A percentile compares a stretch with the other conserved stretches of the same genome.
Evolutionary conservation across 1,284 basidiomycete species (phyloP).

Genomic region (Moesziomyces sp.): DNA sequence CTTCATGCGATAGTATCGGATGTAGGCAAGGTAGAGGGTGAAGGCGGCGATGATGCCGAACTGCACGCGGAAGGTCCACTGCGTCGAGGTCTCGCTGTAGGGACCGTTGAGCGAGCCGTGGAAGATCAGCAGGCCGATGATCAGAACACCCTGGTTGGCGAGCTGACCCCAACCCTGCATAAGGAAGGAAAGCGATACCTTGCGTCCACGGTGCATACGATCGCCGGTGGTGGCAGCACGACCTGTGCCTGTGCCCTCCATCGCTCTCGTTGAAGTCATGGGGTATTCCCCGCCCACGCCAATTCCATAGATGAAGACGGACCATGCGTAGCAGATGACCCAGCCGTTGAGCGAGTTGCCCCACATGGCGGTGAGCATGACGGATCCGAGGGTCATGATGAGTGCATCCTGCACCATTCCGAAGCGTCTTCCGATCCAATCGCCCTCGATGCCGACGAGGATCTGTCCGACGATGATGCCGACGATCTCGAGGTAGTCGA

Average conservation of each 20-base stretch:
- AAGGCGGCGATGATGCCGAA: slow-evolving; percentile 72
- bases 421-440: slow-evolving; percentile 72
- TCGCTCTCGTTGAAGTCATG: slow-evolving; percentile 72
- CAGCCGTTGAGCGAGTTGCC: slow-evolving; percentile 71
- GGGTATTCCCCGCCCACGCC: slow-evolving; percentile 72
- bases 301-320: slow-evolving; percentile 71
- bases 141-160: slow-evolving; percentile 72
- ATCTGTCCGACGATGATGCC: slow-evolving; percentile 73
- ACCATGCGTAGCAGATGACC: slow-evolving; percentile 72
- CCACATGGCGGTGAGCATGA: slow-evolving; percentile 73
- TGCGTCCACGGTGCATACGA: slow-evolving; percentile 72
- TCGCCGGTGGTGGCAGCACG: slow-evolving; percentile 69
- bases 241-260: slow-evolving; percentile 70
- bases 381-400: slow-evolving; percentile 69
- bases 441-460: slow-evolving; percentile 72
- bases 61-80: slow-evolving; percentile 72
- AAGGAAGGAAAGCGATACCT: slow-evolving; percentile 72
- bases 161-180: slow-evolving; percentile 73
- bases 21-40: slow-evolving; percentile 72
- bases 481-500: slow-evolving; percentile 70
- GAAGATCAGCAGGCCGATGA: slow-evolving; percentile 72
- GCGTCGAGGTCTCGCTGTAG: slow-evolving; percentile 70
- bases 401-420: slow-evolving; percentile 70
- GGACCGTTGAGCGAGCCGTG: slow-evolving; percentile 68
- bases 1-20: slow-evolving; percentile 70